Percentiles rank a stretch among this genome's conserved stretches.
Evolutionary conservation across 2,329 filamentous ascomycete genomes (phyloP).

Genomic region (Xenoacremonium recifei): DNA sequence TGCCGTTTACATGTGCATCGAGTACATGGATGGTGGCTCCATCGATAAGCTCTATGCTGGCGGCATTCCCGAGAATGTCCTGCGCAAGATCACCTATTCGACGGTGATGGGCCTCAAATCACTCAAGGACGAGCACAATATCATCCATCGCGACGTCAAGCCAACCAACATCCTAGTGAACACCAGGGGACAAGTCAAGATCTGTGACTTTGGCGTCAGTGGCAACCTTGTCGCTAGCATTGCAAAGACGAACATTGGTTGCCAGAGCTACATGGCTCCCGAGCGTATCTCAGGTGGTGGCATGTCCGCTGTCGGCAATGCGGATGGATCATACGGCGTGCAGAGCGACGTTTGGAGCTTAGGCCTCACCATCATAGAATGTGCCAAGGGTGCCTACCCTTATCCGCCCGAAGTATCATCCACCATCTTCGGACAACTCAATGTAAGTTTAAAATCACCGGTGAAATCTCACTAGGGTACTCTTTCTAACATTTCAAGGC

Average conservation of each 20-base stretch:
- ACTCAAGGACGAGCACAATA: conserved; percentile 97
- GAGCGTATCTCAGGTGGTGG: conserved; percentile 90
- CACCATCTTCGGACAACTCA: conserved; percentile 96
- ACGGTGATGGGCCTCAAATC: conserved; percentile 90
- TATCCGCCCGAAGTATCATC: conserved; percentile 97
- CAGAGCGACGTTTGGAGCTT: conserved; percentile 98
- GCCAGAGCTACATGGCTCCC: conserved; percentile 98
- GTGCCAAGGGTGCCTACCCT: conserved; percentile 89
- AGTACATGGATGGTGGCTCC: conserved; percentile 98
- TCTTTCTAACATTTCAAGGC: too few species aligned
- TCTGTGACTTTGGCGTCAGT: conserved; percentile 97
- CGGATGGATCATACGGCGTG: conserved; percentile 89
- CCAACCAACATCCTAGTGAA: conserved; percentile 98
- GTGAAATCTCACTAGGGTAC: too few species aligned
- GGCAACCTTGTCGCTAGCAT: conserved; percentile 97
- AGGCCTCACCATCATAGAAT: conserved; percentile 92
- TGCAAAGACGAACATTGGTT: conserved; percentile 97
- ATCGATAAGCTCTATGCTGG: conserved; percentile 94
- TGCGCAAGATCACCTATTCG: conserved; percentile 86
- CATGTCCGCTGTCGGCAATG: conserved; percentile 65
- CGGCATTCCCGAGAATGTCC: conserved; percentile 83
- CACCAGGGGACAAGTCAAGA: conserved; percentile 87
- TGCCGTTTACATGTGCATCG: conserved; percentile 98
- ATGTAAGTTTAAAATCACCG: conserved; percentile 80
- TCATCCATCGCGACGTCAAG: conserved; percentile 98